Base-by-base conservation (phyloP, 495 filamentous ascomycete species). In the Neurospora sp. region DNA sequence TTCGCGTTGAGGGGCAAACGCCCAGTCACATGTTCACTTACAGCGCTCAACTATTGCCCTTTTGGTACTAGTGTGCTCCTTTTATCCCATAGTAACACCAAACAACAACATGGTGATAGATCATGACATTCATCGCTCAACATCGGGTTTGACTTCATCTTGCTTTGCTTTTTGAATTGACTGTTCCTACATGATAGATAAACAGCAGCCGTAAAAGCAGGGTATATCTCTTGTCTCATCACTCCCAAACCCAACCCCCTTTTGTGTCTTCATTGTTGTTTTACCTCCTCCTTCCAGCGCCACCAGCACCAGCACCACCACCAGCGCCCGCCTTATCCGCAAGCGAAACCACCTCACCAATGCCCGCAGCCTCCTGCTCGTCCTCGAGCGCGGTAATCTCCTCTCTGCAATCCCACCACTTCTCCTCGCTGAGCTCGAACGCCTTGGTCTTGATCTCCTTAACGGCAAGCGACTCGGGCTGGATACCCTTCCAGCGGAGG, bases 381-480 rank as follows among this genome's bases (percentile, higher is more conserved):
- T 98, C 95, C 83, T 99, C 96, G 75, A 98, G 84, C 9, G 90
- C 92, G 73, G 90, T 92, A 74, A 99, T 92, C 83, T 99, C 96
- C 82, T 99, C 96, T 76, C 96, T 86, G 80, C 92, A 94, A 85
- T 97, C 96, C 96, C 96, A 99, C 96, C 96, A 99, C 79, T 94
- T 97, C 81, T 93, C 92, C 83, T 99, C 96, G 54, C 93, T 93
- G 72, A 91, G 85, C 75, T 92, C 89, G 79, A 98, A 99, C 3
- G 94, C 96, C 69, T 88, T 89, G 75, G 94, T 92, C 77, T 94
- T 92, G 73, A 98, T 86, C 84, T 98, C 96, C 84, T 99, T 99
- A 75, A 97, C 84, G 5, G 88, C 87, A 74, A 89, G 82, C n/a
- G 85, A 84, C 81, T 92, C 92, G 10, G 84, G 82, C 75, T 86